Base-by-base conservation (phyloP, 1,284 basidiomycete genomes). In the Rhodotorula sp. region DNA sequence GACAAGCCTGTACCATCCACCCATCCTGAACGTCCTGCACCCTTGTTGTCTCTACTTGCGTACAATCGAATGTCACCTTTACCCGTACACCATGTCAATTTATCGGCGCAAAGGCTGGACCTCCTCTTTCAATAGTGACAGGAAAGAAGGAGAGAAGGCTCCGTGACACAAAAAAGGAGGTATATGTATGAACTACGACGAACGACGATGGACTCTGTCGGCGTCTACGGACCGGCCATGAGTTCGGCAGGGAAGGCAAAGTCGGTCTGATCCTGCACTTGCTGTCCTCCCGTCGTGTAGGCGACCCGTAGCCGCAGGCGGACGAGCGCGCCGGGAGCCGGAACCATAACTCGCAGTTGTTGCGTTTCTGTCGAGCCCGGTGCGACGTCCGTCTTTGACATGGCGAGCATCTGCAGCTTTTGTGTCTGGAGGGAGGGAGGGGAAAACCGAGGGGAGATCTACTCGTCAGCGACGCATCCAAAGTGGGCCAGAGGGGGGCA, bases 391-490 rank as follows among this genome's bases (percentile, higher is more conserved):
- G 90, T 83, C 81, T 89, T 94, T 14, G 93, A 94, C 89, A 99
- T 98, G 8, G 95, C 92, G 70, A 94, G 86, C 95, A 99, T 99
- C 80, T 98, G 95, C 69, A 99, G 81, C 80, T 97, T 95, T 83
- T 98, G 95, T 0, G 93, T 93, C 93, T 97, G 38, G 38, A 43
- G 38, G 38, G 38, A 43, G 78, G 7, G 59, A 43, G 6, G 15
- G 45, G 10, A 26, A 43, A 16, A 2, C 7, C 8, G 34, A 34
- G 34, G 34, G 34, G 34, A 8, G 34, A 34, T 34, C 34, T 34
- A 34, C 34, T 2, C 18, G 48, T 50, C 54, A 58, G 47, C 31
- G 8, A 43, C 14, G 10, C 38, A 43, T 12, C 10, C 4, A 31
- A 43, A 54, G 6, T 10, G 3, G 2, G 45, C 23, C 19, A 8